These are phyloP conservation scores for Vitis amurensis DNA, from an alignment of 164 flowering plant species.

Conservation along the genomic window DNA sequence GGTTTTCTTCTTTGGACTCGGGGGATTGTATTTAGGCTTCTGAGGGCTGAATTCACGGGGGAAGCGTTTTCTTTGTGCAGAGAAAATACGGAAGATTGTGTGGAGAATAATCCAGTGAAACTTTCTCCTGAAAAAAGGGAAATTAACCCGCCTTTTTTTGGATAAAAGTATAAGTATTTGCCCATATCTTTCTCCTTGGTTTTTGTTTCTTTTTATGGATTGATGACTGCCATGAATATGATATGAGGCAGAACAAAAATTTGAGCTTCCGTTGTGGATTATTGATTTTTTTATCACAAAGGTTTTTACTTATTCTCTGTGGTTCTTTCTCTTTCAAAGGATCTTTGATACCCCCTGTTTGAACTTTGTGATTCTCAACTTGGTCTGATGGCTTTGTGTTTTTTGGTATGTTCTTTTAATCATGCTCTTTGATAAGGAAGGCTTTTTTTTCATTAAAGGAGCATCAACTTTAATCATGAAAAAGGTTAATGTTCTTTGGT, in stretches of 20 bases:
- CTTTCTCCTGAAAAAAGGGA: conserved; percentile 1
- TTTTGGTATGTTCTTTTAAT: no score
- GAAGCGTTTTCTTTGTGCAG: conserved; percentile 1
- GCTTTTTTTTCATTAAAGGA: neutral
- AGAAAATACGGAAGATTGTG: conserved; percentile 8
- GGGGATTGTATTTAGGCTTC: conserved; percentile 7
- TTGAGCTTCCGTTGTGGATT: neutral
- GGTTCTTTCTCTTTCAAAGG: no score
- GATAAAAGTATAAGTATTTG: conserved; percentile 8
- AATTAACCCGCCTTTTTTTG: conserved; percentile 18
- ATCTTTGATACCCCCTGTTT: no score
- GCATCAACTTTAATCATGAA: neutral
- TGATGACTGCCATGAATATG: no score
- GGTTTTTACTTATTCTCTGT: no score
- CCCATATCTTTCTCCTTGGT: conserved; percentile 5
- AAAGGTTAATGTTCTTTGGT: neutral
- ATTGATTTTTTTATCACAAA: no score
- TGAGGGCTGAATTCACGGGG: conserved; percentile 20
- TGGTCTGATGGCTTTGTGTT: no score
- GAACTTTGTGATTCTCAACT: no score
- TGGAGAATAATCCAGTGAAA: conserved; percentile 19
- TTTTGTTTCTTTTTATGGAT: neutral
- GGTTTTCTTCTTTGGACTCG: no score
- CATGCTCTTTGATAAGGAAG: neutral
- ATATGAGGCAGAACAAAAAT: no score